Conservation (phyloP, 2,329 filamentous ascomycete genomes). For the Neonectria ditissima region DNA sequence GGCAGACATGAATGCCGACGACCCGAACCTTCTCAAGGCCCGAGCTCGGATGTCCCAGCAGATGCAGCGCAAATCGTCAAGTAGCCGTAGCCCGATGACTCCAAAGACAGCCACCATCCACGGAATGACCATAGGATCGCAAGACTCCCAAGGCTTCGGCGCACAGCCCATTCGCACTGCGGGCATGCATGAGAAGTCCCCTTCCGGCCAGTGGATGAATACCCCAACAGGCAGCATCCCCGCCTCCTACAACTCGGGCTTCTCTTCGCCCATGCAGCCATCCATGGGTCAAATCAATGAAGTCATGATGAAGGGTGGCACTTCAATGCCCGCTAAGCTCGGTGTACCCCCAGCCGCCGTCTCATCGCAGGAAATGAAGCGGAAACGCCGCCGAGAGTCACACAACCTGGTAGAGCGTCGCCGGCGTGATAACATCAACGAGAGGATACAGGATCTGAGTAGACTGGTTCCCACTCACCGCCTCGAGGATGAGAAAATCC, state of each 20-base stretch:
- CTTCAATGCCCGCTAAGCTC: constrained; percentile 91
- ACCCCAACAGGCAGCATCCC: constrained; percentile 82
- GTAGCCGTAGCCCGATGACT: constrained; percentile 83
- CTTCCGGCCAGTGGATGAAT: constrained; percentile 91
- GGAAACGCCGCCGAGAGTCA: constrained; percentile 89
- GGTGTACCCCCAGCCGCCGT: constrained; percentile 64
- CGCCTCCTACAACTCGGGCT: constrained; percentile 89
- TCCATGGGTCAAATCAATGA: constrained; percentile 85
- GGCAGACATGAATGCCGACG: constrained; percentile 64
- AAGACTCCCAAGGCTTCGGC: constrained; percentile 78
- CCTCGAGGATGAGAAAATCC: constrained; percentile 95
- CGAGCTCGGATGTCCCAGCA: constrained; percentile 70
- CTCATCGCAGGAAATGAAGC: constrained; percentile 92
- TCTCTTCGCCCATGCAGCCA: constrained; percentile 82
- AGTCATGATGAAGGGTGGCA: constrained; percentile 87
- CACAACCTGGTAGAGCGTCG: constrained; percentile 97
- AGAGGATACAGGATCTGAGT: constrained; percentile 96
- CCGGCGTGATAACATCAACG: constrained; percentile 97
- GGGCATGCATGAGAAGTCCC: constrained; percentile 80
- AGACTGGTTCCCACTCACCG: constrained; percentile 92
- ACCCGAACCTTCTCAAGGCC: constrained; percentile 70
- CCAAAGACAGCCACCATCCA: constrained; percentile 85
- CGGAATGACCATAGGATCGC: constrained; percentile 74
- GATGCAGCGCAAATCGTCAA: constrained; percentile 80
- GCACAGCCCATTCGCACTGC: constrained; percentile 82